phyloP scores from a whole-genome alignment of 768 basidiomycete species.

The Auricularia sp. region DNA sequence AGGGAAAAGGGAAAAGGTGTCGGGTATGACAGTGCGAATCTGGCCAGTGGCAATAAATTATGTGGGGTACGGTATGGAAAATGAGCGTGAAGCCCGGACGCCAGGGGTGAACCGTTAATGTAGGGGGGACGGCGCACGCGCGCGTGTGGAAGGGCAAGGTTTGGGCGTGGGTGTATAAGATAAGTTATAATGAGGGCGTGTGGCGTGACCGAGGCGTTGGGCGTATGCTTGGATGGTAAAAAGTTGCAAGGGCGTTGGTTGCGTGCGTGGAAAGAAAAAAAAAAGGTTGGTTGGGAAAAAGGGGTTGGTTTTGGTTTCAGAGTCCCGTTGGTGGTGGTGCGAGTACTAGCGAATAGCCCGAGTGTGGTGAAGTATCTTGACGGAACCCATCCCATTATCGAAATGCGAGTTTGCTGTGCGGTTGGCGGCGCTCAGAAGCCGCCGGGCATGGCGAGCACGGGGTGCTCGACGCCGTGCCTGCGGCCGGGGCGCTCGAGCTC shows the following conservation, averaged over 20 bases:
- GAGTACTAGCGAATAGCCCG: background rate
- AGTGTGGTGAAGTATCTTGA: background rate
- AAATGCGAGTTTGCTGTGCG: background rate
- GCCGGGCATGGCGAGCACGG: conserved; percentile 47
- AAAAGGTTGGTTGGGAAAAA: background rate
- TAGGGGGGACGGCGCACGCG: background rate
- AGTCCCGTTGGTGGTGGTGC: background rate
- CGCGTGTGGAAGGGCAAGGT: background rate
- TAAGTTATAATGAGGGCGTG: background rate
- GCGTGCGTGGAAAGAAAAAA: background rate
- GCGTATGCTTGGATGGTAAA: background rate
- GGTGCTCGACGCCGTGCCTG: conserved; percentile 23
- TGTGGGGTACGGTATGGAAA: background rate
- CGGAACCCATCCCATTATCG: too few relatives aligned
- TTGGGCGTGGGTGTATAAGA: background rate
- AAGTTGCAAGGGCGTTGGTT: background rate
- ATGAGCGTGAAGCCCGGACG: background rate
- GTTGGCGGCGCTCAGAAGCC: conserved; percentile 35
- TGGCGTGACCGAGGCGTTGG: background rate
- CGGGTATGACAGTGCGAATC: background rate
- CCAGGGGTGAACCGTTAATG: background rate
- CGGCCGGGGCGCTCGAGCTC: conserved; percentile 47
- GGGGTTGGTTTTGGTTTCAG: background rate
- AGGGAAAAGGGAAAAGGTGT: background rate
- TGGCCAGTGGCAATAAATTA: background rate